These are phyloP conservation scores for Solanum bulbocastanum DNA, from an alignment of 257 asterid genomes.

Conservation along the genomic window DNA sequence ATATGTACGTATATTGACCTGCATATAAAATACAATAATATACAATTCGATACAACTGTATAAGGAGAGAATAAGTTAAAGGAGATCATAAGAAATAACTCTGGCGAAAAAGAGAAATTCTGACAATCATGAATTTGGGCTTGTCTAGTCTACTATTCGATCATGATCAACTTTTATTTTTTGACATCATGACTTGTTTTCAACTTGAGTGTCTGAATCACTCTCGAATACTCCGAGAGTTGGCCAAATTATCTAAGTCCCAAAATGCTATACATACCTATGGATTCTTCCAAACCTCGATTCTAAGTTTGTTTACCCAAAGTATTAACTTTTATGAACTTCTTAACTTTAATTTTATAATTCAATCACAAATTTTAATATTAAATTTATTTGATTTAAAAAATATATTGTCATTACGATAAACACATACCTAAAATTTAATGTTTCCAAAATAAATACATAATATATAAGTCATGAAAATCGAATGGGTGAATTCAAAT, in stretches of 20 bases:
- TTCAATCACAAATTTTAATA: neutral
- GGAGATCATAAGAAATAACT: neutral
- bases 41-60: no score
- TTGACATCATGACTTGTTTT: neutral
- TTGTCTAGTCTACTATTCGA: neutral
- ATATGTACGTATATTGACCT: neutral
- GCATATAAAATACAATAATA: neutral
- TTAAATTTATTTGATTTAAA: no score
- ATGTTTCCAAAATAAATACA: neutral
- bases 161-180: neutral
- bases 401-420: no score
- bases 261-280: neutral
- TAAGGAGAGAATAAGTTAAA: neutral
- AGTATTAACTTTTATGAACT: neutral
- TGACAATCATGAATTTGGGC: neutral
- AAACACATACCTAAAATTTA: neutral
- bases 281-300: neutral
- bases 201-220: neutral
- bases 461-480: neutral
- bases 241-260: neutral
- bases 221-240: rapidly evolving
- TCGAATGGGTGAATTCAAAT: neutral
- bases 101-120: no score
- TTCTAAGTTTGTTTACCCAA: neutral
- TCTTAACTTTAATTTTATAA: neutral